A percentile compares a stretch with the other conserved stretches of the same genome.
Conservation (phyloP, 257 asterid species). For the Solanum pinnatisectum region DNA sequence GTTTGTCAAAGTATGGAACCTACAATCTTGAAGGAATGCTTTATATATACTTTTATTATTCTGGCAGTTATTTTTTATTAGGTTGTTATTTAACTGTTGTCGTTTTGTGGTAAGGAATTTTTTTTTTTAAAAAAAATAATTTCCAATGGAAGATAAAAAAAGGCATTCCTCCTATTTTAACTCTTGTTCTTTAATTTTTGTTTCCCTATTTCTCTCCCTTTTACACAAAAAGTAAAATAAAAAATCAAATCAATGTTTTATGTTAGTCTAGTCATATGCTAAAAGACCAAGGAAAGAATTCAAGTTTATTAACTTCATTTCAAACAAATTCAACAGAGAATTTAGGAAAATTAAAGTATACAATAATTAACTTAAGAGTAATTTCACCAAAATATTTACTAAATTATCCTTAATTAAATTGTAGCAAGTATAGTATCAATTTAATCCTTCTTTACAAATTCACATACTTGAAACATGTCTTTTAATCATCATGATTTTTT, state of each 20-base stretch:
- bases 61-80: neutral
- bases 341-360: neutral
- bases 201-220: neutral
- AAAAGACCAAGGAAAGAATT: neutral
- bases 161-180: neutral
- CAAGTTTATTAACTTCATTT: neutral
- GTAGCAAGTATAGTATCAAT: neutral
- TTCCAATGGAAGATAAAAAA: neutral
- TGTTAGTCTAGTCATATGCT: neutral
- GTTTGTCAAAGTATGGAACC: neutral
- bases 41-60: neutral
- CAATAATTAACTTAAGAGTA: neutral
- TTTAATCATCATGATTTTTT: no score
- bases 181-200: neutral
- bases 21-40: neutral
- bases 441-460: no score
- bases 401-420: neutral
- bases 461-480: neutral
- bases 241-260: neutral
- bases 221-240: neutral
- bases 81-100: neutral
- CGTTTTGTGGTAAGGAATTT: neutral
- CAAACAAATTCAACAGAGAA: neutral
- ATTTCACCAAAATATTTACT: neutral
- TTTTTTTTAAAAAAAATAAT: neutral